These are phyloP conservation scores for Rutidosis leptorrhynchoides DNA, from an alignment of 129 eudicot genomes.

Conservation along the genomic window DNA sequence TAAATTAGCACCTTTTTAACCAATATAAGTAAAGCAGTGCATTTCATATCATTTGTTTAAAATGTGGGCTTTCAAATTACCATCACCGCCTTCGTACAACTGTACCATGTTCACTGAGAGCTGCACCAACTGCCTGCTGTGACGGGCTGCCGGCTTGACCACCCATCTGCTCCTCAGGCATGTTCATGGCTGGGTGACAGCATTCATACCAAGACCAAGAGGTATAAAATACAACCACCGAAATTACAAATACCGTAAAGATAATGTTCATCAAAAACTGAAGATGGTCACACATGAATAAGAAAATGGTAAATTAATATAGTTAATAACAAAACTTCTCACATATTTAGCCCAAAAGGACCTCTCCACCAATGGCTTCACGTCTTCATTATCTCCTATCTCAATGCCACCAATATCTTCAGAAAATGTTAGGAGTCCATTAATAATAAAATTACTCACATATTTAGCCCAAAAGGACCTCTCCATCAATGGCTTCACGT, in stretches of 20 bases:
- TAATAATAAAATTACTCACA: conserved; percentile 43
- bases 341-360: conserved; percentile 99
- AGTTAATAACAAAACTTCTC: conserved; percentile 29
- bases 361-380: conserved; percentile 75
- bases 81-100: conserved; percentile 81
- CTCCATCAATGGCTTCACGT: conserved; percentile 69
- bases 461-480: conserved; percentile 98
- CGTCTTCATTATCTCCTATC: conserved; percentile 63
- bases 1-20: not conserved
- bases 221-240: conserved; percentile 99
- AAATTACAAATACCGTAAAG: conserved; percentile 2
- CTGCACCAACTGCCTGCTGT: conserved; percentile 54
- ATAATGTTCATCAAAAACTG: not conserved
- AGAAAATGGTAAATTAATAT: not conserved
- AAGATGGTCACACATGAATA: not conserved
- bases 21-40: not conserved
- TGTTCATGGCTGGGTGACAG: conserved; percentile 89
- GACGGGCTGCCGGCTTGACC: conserved; percentile 64
- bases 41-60: not conserved
- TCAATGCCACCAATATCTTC: conserved; percentile 53
- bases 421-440: too few species aligned
- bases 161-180: conserved; percentile 82
- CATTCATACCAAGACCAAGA: conserved; percentile 93
- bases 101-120: conserved; percentile 52
- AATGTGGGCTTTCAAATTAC: not conserved